phyloP scores from a whole-genome alignment of 768 basidiomycete genomes.

The Lactarius sanguifluus region DNA sequence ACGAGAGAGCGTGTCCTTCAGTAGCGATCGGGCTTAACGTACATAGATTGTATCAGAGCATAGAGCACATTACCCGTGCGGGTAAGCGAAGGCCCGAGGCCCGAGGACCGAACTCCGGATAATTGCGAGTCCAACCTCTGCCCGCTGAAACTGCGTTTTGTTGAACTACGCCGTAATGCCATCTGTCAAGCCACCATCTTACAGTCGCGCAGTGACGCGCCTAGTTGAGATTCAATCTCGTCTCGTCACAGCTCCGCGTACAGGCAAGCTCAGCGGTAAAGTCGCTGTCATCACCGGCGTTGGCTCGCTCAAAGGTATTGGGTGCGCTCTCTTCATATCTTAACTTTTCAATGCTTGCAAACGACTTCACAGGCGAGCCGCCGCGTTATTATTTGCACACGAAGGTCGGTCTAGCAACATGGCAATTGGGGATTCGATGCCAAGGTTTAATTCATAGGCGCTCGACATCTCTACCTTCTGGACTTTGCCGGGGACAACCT shows the following conservation, averaged over 20 bases:
- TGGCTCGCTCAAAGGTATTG: conserved; percentile 84
- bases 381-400: conserved; percentile 72
- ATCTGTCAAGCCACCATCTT: conserved; percentile 26
- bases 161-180: conserved; percentile 1
- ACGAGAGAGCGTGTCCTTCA: conserved; percentile 27
- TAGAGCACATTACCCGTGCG: background rate
- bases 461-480: conserved; percentile 72
- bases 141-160: background rate
- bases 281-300: conserved; percentile 89
- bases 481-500: conserved; percentile 70
- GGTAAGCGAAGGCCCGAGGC: background rate
- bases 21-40: conserved; percentile 5
- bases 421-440: conserved; percentile 3
- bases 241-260: conserved; percentile 52
- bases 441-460: conserved; percentile 47
- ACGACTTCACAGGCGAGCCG: conserved; percentile 53
- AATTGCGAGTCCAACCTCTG: background rate
- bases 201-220: conserved; percentile 61
- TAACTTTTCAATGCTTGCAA: conserved; percentile 1
- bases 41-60: background rate
- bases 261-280: conserved; percentile 64
- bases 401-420: conserved; percentile 52
- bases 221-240: conserved; percentile 69
- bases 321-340: conserved; percentile 47
- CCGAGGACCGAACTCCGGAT: background rate